Conservation (phyloP, 805 yeast species). For the Pichia membranifaciens region DNA sequence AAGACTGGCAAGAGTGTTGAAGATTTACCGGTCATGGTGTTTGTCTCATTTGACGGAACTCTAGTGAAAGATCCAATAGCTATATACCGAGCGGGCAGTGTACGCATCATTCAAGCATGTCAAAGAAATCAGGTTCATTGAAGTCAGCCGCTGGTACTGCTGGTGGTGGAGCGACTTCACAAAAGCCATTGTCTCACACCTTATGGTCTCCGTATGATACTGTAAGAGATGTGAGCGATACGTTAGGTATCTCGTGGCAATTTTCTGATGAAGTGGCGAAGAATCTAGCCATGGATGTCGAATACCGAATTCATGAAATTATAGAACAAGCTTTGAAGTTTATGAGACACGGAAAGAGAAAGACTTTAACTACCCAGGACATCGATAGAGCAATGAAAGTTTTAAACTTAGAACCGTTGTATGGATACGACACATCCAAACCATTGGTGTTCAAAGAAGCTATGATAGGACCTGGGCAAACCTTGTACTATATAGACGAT, state of each 20-base stretch:
- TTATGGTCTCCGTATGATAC: slow-evolving; percentile 98
- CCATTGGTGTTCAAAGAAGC: slow-evolving; percentile 83
- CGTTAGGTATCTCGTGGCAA: slow-evolving; percentile 63
- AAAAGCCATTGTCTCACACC: slow-evolving; percentile 72
- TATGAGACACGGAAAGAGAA: slow-evolving; percentile 89
- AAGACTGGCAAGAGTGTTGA: too few relatives aligned
- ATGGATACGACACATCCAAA: slow-evolving; percentile 71
- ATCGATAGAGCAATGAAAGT: slow-evolving; percentile 76
- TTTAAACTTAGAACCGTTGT: slow-evolving; percentile 89
- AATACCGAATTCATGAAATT: slow-evolving; percentile 91
- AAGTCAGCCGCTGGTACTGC: background rate
- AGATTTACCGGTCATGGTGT: too few relatives aligned
- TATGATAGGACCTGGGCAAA: slow-evolving; percentile 84
- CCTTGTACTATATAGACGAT: slow-evolving; percentile 81
- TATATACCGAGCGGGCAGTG: too few relatives aligned
- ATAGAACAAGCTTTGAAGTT: slow-evolving; percentile 93
- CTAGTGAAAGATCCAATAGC: too few relatives aligned
- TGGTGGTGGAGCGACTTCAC: slow-evolving; percentile 13
- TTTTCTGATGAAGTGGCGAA: slow-evolving; percentile 90
- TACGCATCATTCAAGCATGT: slow-evolving; percentile 3
- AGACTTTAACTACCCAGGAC: slow-evolving; percentile 73
- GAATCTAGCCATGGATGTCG: slow-evolving; percentile 98
- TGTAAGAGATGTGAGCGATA: slow-evolving; percentile 92
- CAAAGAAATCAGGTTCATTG: slow-evolving; percentile 1
- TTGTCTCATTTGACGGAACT: too few relatives aligned